A percentile compares a stretch with the other conserved stretches of the same genome.
These are phyloP conservation scores for Botryotinia globosa DNA, from an alignment of 2,329 filamentous ascomycete genomes.

Conservation along the genomic window DNA sequence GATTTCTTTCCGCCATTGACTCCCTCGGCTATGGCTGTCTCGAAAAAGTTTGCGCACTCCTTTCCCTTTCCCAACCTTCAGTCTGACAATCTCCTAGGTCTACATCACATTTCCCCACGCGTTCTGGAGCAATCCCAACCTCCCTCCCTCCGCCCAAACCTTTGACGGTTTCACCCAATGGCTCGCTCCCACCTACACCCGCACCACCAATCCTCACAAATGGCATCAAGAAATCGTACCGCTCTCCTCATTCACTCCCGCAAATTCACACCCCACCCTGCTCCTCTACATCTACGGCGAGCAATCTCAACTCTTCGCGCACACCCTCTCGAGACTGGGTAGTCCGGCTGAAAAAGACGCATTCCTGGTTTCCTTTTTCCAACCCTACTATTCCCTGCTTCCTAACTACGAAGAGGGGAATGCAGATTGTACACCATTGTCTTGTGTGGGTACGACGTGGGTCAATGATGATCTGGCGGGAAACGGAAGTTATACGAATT, in stretches of 20 bases:
- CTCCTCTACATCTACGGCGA: conserved; percentile 61
- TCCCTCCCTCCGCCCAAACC: conserved; percentile 20
- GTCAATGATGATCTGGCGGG: conserved; percentile 63
- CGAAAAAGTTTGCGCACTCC: conserved; percentile 46
- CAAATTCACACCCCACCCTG: conserved; percentile 59
- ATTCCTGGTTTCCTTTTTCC: conserved; percentile 48
- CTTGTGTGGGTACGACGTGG: conserved; percentile 62
- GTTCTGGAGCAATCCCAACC: conserved; percentile 51
- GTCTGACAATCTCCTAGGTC: conserved; percentile 27
- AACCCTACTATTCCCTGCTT: conserved; percentile 63
- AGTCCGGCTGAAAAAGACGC: conserved; percentile 33
- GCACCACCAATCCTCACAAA: conserved; percentile 46
- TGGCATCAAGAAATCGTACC: conserved; percentile 64
- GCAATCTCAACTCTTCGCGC: conserved; percentile 40
- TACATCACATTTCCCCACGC: conserved; percentile 57
- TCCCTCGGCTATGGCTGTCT: conserved; percentile 48
- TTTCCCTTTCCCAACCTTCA: too few relatives aligned
- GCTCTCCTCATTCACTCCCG: conserved; percentile 51
- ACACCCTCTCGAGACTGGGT: conserved; percentile 24
- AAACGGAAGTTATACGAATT: conserved; percentile 66
- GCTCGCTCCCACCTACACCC: conserved; percentile 55
- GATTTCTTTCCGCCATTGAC: conserved; percentile 46
- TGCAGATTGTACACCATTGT: conserved; percentile 50
- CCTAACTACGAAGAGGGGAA: conserved; percentile 51
- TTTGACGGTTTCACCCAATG: conserved; percentile 57